These are phyloP conservation scores for Pyrus communis DNA, from an alignment of 306 rosid genomes.

Conservation along the genomic window DNA sequence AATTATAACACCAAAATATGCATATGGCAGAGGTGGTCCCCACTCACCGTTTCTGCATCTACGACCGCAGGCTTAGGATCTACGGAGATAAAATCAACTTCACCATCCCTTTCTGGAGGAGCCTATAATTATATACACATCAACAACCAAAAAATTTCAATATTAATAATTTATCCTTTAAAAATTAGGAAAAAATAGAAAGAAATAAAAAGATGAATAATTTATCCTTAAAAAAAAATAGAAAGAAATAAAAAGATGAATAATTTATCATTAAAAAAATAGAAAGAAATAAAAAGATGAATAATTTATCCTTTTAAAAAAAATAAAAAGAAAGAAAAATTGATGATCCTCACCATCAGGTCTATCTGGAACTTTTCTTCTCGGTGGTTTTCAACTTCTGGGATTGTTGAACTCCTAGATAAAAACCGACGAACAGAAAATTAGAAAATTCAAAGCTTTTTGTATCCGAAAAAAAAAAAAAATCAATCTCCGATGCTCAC, in stretches of 20 bases:
- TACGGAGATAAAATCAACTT: conserved; percentile 43
- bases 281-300: neutral
- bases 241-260: neutral
- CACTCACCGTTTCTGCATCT: conserved; percentile 65
- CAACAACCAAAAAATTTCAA: neutral
- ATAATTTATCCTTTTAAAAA: neutral
- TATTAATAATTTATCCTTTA: neutral
- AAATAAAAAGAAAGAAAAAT: neutral
- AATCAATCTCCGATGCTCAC: conserved; percentile 42
- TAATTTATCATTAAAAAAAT: neutral
- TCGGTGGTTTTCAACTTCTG: conserved; percentile 43
- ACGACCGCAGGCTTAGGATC: conserved; percentile 39
- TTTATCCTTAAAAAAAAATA: neutral
- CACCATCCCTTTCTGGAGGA: conserved; percentile 75
- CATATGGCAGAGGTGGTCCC: conserved; percentile 28
- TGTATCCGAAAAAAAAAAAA: neutral
- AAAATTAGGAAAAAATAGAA: neutral
- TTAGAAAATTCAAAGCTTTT: neutral
- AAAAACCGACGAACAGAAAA: conserved; percentile 8
- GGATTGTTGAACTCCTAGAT: conserved; percentile 41
- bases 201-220: neutral
- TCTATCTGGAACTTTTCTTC: conserved; percentile 87
- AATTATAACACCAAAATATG: neutral
- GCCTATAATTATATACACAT: conserved; percentile 41
- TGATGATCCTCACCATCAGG: conserved; percentile 65